Evolutionary conservation across 495 filamentous ascomycete species (phyloP), one percentile per base, ranked within the genome.

Genomic region (Talaromyces liani): DNA sequence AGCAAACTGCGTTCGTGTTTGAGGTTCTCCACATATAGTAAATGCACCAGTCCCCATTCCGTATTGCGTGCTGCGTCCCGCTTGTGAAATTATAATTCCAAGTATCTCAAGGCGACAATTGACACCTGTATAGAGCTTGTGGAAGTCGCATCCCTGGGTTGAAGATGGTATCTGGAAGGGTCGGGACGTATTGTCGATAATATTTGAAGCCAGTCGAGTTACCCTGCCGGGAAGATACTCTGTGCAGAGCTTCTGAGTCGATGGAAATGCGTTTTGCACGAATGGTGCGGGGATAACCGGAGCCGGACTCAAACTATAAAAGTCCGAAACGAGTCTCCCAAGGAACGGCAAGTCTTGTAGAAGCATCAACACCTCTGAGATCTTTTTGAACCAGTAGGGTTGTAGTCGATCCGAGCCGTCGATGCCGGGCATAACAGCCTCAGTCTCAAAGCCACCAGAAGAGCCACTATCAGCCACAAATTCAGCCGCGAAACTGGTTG

Each of bases 21-120:
- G 47, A 12, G 31, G 45, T 6, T 65, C 55, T 18, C 31, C 57
- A 36, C 22, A 10, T 4, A 18, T 39, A 1, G 34, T 41, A 6
- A 66, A 65, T 20, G 53, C 67, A 10, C 65, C 64, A 20, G 62
- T 56, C 3, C 69, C 64, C 2, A 75, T 68, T 16, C 70, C 71
- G 7, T 71, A 64, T 53, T 68, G 65, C n/a, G 65, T 61, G 8
- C 68, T 67, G 22, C 69, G 66, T 10, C 73, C 74, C 0, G 74
- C 72, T 8, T 75, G 59, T 9, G 68, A 60, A 60, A 67, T 71
- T 4, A 75, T 56, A 1, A 73, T 60, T 4, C 69, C 73, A 14
- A 75, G 66, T 18, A 74, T 71, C 33, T 77, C 73, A 3, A 77
- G 62, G 3, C 74, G 73, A 45, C 71, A 64, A 2, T 62, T 58